phyloP scores from a whole-genome alignment of 371 early-diverging fungal species.

The Chytridium lagenaria region DNA sequence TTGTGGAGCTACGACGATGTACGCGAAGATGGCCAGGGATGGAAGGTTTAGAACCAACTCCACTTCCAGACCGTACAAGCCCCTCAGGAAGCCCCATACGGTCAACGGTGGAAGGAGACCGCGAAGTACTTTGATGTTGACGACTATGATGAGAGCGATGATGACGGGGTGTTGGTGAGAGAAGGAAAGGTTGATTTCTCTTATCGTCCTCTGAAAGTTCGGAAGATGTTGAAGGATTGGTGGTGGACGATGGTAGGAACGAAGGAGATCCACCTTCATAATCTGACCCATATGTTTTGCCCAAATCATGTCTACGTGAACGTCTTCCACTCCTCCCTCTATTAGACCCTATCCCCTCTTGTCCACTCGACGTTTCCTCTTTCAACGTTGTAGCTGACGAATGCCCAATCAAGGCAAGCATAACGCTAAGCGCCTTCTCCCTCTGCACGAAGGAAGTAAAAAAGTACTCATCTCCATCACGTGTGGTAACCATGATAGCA shows the following conservation, averaged over 20 bases:
- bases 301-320: not conserved
- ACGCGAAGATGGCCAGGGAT: too few relatives aligned
- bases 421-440: constrained; percentile 33
- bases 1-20: too few relatives aligned
- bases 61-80: not conserved
- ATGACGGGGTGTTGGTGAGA: too few relatives aligned
- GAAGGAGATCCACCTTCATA: not conserved
- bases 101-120: not conserved
- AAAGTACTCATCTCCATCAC: constrained; percentile 29
- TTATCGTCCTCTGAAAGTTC: not conserved
- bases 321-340: not conserved
- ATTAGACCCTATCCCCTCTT: not conserved
- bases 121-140: too few relatives aligned
- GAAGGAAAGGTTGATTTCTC: too few relatives aligned
- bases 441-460: constrained; percentile 49
- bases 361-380: not conserved
- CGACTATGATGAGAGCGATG: too few relatives aligned
- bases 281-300: not conserved
- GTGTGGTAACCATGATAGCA: constrained; percentile 82
- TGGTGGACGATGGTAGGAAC: not conserved
- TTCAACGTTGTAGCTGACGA: not conserved
- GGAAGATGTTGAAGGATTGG: not conserved
- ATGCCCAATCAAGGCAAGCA: constrained; percentile 23
- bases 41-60: too few relatives aligned
- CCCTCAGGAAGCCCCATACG: too few relatives aligned